Evolutionary conservation across 2,329 filamentous ascomycete genomes (phyloP), one percentile per base, ranked within the genome.

Genomic region (Colletotrichum eleusines): DNA sequence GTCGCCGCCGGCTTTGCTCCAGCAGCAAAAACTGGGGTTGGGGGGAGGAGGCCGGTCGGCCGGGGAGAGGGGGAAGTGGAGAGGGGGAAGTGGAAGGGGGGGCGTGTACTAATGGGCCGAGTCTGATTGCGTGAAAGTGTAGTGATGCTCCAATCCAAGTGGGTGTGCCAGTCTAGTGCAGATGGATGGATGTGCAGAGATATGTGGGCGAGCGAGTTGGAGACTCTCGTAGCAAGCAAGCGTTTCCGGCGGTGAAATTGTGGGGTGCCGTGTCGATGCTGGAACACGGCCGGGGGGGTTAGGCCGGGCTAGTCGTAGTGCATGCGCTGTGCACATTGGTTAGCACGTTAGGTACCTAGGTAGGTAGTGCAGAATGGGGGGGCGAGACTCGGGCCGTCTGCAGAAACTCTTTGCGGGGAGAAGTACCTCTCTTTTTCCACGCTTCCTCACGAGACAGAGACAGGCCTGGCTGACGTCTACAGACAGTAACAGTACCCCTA

Each of bases 21-120:
- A 59, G 68, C 58, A 71, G 68, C 54, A 71, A 71, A 69, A 68
- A 71, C 69, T 72, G 69, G 65, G 69, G 69, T 61, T 60, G 60
- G 59, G 65, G 48, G 48, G 60, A 54, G 35, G 12, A n/a, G 20
- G 44, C 44, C 31, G 42, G 58, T 48, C 69, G 53, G 59, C 54
- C 69, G 69, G 59, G 65, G 69, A 69, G 65, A 54, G 59, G 53
- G 26, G 48, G 62, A n/a, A 62, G 48, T 38, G 14, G 28, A 28
- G 44, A 31, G 44, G 11, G 26, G 62, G 20, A 38, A 8, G 31
- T n/a, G 18, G 20, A 8, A n/a, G 40, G 51, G 48, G 65, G 48
- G 69, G 66, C 33, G 66, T 72, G 53, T 64, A 50, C 54, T 61
- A 65, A 66, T 66, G 33, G 33, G 33, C 31, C 38, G 40, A 42